phyloP scores from a whole-genome alignment of 805 yeast species.

The Candida insectalens region DNA sequence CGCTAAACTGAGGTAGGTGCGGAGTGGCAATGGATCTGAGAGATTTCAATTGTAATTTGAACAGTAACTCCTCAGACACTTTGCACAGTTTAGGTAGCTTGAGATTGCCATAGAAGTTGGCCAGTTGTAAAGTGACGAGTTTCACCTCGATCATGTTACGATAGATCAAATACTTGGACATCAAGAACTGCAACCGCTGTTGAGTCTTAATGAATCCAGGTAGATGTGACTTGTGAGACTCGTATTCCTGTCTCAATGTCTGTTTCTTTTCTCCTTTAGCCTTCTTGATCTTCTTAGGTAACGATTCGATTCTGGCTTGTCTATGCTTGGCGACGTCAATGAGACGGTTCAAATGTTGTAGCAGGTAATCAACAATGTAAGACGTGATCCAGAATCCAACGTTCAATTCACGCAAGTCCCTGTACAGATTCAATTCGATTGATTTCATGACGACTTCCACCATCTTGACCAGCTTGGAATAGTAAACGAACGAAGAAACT shows the following conservation, averaged over 20 bases:
- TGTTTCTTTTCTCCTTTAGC: constrained; percentile 18
- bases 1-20: constrained; percentile 40
- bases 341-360: constrained; percentile 14
- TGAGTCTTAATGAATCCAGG: constrained; percentile 8
- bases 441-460: constrained; percentile 62
- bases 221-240: constrained; percentile 7
- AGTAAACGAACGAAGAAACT: constrained; percentile 59
- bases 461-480: constrained; percentile 62
- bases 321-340: constrained; percentile 12
- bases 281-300: constrained; percentile 16
- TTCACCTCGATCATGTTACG: constrained; percentile 13
- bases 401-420: constrained; percentile 52
- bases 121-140: constrained; percentile 15
- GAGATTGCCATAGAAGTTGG: constrained; percentile 15
- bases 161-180: constrained; percentile 7
- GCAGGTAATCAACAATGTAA: constrained; percentile 11
- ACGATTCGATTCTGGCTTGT: constrained; percentile 11
- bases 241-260: constrained; percentile 15
- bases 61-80: constrained; percentile 27
- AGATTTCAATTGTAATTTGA: constrained; percentile 63
- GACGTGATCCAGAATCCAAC: constrained; percentile 61
- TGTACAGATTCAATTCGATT: constrained; percentile 65
- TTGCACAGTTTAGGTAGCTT: constrained; percentile 20
- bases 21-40: constrained; percentile 79
- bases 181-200: constrained; percentile 8